phyloP scores from a whole-genome alignment of 352 stramenopile genomes.

The Phytophthora ohioensis region DNA sequence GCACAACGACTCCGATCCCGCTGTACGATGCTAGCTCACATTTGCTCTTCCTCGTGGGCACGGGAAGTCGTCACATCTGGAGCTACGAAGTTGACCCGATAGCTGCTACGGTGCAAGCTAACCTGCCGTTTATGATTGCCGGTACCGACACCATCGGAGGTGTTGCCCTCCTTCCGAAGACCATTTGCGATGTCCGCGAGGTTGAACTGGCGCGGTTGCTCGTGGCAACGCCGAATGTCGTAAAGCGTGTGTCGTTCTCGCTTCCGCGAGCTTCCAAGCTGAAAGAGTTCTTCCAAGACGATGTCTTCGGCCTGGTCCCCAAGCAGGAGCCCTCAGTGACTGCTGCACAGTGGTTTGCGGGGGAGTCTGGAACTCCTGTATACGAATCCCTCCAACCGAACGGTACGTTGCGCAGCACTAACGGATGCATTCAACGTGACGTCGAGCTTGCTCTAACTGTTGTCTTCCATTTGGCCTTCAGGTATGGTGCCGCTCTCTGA shows the following conservation, averaged over 20 bases:
- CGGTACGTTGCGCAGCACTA: constrained; percentile 36
- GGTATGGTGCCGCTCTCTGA: constrained; percentile 75
- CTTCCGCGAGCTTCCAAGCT: constrained; percentile 74
- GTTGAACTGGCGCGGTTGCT: constrained; percentile 77
- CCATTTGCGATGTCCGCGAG: constrained; percentile 66
- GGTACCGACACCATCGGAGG: constrained; percentile 61
- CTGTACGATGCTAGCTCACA: constrained; percentile 76
- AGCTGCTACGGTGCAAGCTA: constrained; percentile 54
- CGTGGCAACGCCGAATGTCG: constrained; percentile 56
- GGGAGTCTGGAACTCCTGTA: constrained; percentile 46
- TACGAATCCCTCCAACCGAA: constrained; percentile 66
- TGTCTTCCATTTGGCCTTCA: constrained; percentile 21
- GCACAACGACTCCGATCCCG: constrained; percentile 59
- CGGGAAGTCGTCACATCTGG: constrained; percentile 74
- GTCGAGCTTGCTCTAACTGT: neutral
- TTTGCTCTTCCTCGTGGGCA: constrained; percentile 73
- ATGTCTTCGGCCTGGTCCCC: constrained; percentile 65
- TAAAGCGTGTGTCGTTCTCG: constrained; percentile 72
- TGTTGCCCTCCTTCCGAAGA: constrained; percentile 70
- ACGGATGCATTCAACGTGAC: neutral
- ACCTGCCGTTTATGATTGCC: constrained; percentile 69
- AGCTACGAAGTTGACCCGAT: constrained; percentile 73
- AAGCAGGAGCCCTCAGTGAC: constrained; percentile 43
- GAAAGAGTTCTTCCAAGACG: constrained; percentile 83
- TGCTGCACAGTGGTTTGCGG: constrained; percentile 61